These are phyloP conservation scores for Cladophialophora yegresii DNA, from an alignment of 2,329 filamentous ascomycete genomes.

Conservation along the genomic window DNA sequence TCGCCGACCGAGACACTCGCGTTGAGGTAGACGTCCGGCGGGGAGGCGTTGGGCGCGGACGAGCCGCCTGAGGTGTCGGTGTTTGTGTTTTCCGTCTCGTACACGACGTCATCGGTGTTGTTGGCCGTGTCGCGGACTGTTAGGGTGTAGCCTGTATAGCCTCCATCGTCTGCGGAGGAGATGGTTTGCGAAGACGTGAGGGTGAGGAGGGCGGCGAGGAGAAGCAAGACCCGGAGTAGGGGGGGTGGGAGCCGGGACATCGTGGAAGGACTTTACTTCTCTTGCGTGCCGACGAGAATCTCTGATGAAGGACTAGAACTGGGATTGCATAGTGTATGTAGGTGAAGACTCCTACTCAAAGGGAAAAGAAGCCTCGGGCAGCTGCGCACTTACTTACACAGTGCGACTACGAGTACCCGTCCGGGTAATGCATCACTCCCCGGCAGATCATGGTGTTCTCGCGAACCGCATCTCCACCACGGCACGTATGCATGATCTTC, in stretches of 20 bases:
- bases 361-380: no score
- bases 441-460: neutral
- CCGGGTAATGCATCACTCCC: neutral
- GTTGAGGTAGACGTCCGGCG: conserved; percentile 63
- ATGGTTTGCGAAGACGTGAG: conserved; percentile 19
- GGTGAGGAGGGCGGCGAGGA: neutral
- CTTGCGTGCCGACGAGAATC: no score
- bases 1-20: conserved; percentile 60
- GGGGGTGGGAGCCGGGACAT: neutral
- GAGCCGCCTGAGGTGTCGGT: conserved; percentile 49
- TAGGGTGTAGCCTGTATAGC: conserved; percentile 61
- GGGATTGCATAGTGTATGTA: no score
- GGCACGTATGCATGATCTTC: neutral
- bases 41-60: conserved; percentile 39
- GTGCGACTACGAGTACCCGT: no score
- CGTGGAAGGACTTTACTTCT: no score
- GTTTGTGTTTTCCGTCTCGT: conserved; percentile 56
- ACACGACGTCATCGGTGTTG: conserved; percentile 45
- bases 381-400: no score
- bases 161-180: conserved; percentile 35
- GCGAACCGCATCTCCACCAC: neutral
- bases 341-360: no score
- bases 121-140: conserved; percentile 46
- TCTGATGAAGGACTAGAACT: no score
- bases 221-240: neutral